Evolutionary conservation across 2,329 filamentous ascomycete genomes (phyloP).

Genomic region (Fusarium coicis): DNA sequence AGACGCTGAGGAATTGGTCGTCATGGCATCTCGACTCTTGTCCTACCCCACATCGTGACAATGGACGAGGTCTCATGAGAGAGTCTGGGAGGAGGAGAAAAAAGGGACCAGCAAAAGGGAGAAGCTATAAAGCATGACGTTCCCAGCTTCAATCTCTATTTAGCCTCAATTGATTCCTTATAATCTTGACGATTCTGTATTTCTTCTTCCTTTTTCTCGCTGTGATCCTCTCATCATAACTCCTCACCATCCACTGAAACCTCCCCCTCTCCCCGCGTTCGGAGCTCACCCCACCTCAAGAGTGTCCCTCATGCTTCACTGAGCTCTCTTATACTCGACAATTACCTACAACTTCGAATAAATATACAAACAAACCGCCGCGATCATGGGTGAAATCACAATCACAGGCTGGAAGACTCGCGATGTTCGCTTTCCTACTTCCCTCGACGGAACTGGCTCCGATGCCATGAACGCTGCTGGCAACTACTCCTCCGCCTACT

Average conservation of each 20-base stretch:
- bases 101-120: neutral
- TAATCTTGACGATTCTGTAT: neutral
- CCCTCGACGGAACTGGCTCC: slow-evolving; percentile 93
- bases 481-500: slow-evolving; percentile 95
- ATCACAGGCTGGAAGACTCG: slow-evolving; percentile 78
- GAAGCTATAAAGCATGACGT: slow-evolving; percentile 36
- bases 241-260: neutral
- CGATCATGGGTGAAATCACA: slow-evolving; percentile 63
- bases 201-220: neutral
- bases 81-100: neutral
- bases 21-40: slow-evolving; percentile 34
- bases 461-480: slow-evolving; percentile 97
- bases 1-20: slow-evolving; percentile 9
- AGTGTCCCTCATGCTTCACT: slow-evolving; percentile 19
- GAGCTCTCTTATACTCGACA: slow-evolving; percentile 10
- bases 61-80: slow-evolving; percentile 34
- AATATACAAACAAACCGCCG: neutral
- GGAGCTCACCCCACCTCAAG: slow-evolving; percentile 32
- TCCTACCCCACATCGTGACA: slow-evolving; percentile 36
- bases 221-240: slow-evolving; percentile 8
- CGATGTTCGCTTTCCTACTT: slow-evolving; percentile 88
- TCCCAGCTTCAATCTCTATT: slow-evolving; percentile 2
- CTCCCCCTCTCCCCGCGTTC: slow-evolving; percentile 40
- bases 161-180: slow-evolving; percentile 25
- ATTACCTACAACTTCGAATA: neutral